These are phyloP conservation scores for Zygosaccharomyces bailii DNA, from an alignment of 805 yeast genomes.

Conservation along the genomic window DNA sequence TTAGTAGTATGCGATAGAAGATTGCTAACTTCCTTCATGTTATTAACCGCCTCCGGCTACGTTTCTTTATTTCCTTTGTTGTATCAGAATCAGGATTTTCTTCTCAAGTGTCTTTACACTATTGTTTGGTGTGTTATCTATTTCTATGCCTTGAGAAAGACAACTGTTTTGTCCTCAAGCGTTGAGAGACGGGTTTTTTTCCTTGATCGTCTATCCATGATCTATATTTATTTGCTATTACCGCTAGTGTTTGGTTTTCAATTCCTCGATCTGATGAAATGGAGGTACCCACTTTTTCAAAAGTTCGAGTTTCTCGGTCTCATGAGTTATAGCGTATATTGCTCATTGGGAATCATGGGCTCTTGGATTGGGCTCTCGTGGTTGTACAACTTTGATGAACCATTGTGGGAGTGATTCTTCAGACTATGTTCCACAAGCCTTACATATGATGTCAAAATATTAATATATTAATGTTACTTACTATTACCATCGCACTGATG, in stretches of 20 bases:
- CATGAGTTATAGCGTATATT: constrained; percentile 81
- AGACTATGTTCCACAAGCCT: constrained; percentile 7
- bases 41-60: constrained; percentile 75
- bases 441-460: not conserved
- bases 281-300: constrained; percentile 50
- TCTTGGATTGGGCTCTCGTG: constrained; percentile 89
- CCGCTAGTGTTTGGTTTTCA: constrained; percentile 54
- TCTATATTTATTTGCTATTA: constrained; percentile 63
- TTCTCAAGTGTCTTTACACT: constrained; percentile 72
- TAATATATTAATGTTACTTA: constrained; percentile 4
- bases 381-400: constrained; percentile 82
- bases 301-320: constrained; percentile 70
- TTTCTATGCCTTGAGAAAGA: constrained; percentile 67
- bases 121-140: constrained; percentile 81
- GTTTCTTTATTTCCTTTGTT: constrained; percentile 86
- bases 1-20: constrained; percentile 68
- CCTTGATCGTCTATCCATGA: constrained; percentile 64
- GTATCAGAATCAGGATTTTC: constrained; percentile 73
- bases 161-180: constrained; percentile 45
- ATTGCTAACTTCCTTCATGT: constrained; percentile 64
- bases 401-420: constrained; percentile 46
- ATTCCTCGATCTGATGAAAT: constrained; percentile 53
- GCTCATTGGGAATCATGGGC: constrained; percentile 77
- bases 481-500: not conserved
- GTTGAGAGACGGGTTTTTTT: constrained; percentile 52